Evolutionary conservation across 345 rosid genomes (phyloP), one percentile per base, ranked within the genome.

Genomic region (Cardamine resedifolia): DNA sequence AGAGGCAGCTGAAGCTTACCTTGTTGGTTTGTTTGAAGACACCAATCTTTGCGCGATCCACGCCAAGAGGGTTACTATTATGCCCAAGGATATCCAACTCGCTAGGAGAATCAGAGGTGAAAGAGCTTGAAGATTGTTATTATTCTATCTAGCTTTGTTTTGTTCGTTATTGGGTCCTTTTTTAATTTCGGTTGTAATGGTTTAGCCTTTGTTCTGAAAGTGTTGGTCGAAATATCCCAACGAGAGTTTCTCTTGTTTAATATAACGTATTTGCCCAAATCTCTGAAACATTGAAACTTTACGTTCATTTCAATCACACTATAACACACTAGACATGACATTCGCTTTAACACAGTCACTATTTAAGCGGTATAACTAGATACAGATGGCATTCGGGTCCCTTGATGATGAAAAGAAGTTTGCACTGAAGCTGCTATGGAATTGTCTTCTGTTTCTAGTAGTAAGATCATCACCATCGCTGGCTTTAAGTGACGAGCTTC

Each of bases 41-140:
- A 83, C 88, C 0, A 84, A 84, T 21, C 78, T 84, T 0, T 84
- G 88, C 4, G 88, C 86, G 1, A 84, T 84, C 65, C 88, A 84
- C 3, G 86, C 85, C 2, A 82, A 84, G 77, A 78, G 88, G 39
- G 88, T 85, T 0, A 85, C 88, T 0, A 85, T 85, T 10, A 85
- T 85, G 88, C 88, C 86, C 0, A 82, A 84, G 49, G 86, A 84
- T 30, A 84, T 84, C 18, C 88, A 84, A 56, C 84, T 84, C 21
- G 86, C 88, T 0, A 72, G 88, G 70, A 79, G 88, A 5, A 83
- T 85, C 44, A 53, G 86, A 34, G 88, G 86, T 1, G 88, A 85
- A 47, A 72, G 88, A 60, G 88, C 88, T 30, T 84, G 78, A 76
- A 20, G 7, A 9, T 36, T 38, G 2, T 36, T 6, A 2, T 5